phyloP scores from a whole-genome alignment of 2,329 filamentous ascomycete genomes.

The Pyrenochaeta sp. region DNA sequence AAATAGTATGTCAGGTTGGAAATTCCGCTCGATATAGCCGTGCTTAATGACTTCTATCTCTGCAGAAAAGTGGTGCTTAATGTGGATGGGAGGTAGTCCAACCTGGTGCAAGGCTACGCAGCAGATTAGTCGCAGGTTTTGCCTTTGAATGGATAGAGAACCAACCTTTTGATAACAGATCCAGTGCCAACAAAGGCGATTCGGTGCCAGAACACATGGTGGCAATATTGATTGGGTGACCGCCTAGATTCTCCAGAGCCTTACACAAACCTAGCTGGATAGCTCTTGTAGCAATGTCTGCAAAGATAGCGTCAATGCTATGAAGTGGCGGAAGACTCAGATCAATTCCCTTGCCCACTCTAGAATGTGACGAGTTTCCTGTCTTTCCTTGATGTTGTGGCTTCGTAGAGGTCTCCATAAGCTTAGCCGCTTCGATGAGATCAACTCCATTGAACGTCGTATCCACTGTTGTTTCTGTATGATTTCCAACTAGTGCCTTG shows the following conservation, averaged over 20 bases:
- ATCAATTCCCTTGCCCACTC: conserved; percentile 36
- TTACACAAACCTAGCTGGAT: conserved; percentile 41
- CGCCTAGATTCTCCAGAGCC: conserved; percentile 46
- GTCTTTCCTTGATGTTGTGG: background rate
- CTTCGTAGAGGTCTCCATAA: background rate
- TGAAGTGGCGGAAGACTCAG: conserved; percentile 56
- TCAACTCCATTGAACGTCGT: background rate
- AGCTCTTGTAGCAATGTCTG: conserved; percentile 55
- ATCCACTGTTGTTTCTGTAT: background rate
- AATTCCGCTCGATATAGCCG: conserved; percentile 59
- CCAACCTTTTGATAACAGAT: conserved; percentile 57
- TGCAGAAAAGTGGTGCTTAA: conserved; percentile 56
- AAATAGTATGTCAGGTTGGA: conserved; percentile 53
- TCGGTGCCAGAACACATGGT: conserved; percentile 85
- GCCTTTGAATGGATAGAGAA: background rate
- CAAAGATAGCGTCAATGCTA: conserved; percentile 60
- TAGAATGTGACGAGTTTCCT: background rate
- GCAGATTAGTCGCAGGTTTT: background rate
- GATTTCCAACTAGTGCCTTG: background rate
- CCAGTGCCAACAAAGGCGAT: conserved; percentile 72
- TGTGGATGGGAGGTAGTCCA: conserved; percentile 14
- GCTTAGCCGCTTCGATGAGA: conserved; percentile 5
- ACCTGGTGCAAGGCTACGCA: conserved; percentile 19
- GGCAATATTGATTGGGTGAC: conserved; percentile 62
- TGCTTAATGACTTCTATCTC: conserved; percentile 59